A percentile compares a stretch with the other conserved stretches of the same genome.
Evolutionary conservation across 192 early-diverging fungal species (phyloP).

Genomic region (Coemansia sp.): DNA sequence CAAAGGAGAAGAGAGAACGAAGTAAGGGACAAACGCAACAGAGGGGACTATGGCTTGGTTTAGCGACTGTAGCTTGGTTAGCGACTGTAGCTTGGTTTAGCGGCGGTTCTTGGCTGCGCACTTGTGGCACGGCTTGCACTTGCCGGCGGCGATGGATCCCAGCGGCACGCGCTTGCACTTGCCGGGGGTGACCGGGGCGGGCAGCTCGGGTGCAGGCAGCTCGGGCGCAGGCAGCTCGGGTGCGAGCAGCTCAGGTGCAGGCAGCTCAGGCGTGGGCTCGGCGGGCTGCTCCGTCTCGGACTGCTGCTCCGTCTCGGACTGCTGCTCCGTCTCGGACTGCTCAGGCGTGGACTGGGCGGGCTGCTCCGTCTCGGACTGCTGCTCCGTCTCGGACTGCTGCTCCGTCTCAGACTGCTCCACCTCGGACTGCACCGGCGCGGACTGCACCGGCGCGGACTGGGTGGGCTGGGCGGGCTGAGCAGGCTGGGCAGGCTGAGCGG

Average conservation of each 20-base stretch:
- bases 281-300: too few relatives aligned
- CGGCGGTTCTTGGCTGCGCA: slow-evolving; percentile 29
- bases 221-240: background rate
- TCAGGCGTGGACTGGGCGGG: background rate
- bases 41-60: too few relatives aligned
- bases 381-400: background rate
- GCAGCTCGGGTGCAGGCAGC: background rate
- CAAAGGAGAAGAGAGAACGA: too few relatives aligned
- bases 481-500: background rate
- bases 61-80: too few relatives aligned
- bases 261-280: background rate
- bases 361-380: too few relatives aligned
- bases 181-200: slow-evolving; percentile 11
- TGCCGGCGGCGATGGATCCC: slow-evolving; percentile 50
- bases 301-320: background rate
- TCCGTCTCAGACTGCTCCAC: background rate
- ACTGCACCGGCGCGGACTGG: background rate
- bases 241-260: background rate
- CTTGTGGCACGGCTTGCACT: slow-evolving; percentile 51
- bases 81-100: slow-evolving; percentile 5
- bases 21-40: too few relatives aligned
- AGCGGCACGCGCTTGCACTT: slow-evolving; percentile 48
- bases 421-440: too few relatives aligned
- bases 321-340: background rate
- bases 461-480: too few relatives aligned